Base-by-base conservation (phyloP, 805 yeast genomes). In the Ogataea angusta region DNA sequence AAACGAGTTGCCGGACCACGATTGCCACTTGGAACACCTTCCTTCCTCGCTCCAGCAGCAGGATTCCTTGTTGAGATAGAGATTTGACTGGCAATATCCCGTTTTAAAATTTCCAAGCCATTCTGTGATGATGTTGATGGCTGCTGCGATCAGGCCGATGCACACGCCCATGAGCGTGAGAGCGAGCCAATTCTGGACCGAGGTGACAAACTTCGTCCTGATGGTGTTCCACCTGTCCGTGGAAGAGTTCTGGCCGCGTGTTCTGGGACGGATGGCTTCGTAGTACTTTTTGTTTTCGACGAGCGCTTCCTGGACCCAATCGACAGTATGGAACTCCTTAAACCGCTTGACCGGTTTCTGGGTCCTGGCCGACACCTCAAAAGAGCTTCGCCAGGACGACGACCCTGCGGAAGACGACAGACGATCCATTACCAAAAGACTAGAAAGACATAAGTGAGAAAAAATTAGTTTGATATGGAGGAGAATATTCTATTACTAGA, bases 91-190 rank as follows among this genome's bases (percentile, higher is more conserved):
- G 64, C 99, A 93, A 61, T 82, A 78, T 0, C 99, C 99, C 2
- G 76, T 66, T 46, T 88, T 78, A 46, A 89, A 62, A 53, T 82
- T 82, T 3, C 88, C 83, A n/a, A 93, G 64, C 76, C 90, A 88
- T 37, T 87, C 91, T 0, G 98, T 88, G 13, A 88, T 72, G 13
- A 91, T 76, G 53, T 86, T 89, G 38, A 93, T 66, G 13, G 75
- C 69, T 0, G 88, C 95, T 0, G 99, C 98, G 27, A 88, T 81
- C 2, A 76, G 53, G 4, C 99, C 99, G 39, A 90, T 83, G 3
- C 72, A 47, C 1, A 82, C 57, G 0, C 98, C 99, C 44, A 88
- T 85, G 2, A 73, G 51, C 0, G 90, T 82, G 25, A 93, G 66
- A 0, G 85, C 82, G 1, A 88, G 54, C 85, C 97, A 88, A 42